A percentile compares a stretch with the other conserved stretches of the same genome.
phyloP scores from a whole-genome alignment of 225 moss, liverwort and hornwort genomes.

The Rhytidiadelphus loreus region DNA sequence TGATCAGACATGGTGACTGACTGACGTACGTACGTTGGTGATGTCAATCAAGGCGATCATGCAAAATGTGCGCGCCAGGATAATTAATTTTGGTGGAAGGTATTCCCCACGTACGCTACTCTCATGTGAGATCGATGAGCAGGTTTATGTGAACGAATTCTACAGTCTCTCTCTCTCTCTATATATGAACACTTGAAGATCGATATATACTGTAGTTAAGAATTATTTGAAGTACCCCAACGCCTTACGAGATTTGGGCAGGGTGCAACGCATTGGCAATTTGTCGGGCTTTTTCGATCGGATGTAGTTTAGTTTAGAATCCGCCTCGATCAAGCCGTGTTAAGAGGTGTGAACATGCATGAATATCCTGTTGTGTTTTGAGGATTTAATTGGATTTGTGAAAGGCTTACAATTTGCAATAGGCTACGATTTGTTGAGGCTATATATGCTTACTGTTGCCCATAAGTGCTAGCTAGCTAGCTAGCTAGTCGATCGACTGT shows the following conservation, averaged over 20 bases:
- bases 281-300: background rate
- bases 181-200: background rate
- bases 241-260: background rate
- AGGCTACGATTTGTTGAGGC: background rate
- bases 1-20: background rate
- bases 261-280: background rate
- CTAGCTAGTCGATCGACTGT: no score
- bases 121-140: background rate
- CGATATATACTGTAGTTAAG: background rate
- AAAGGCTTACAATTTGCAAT: background rate
- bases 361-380: background rate
- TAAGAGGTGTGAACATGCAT: background rate
- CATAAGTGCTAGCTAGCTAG: no score
- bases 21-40: no score
- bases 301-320: background rate
- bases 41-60: background rate
- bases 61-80: background rate
- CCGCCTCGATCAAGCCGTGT: background rate
- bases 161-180: no score
- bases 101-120: background rate
- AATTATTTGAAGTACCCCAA: background rate
- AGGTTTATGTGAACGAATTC: background rate
- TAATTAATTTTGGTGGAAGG: background rate
- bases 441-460: no score
- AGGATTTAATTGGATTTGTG: background rate